A percentile compares a stretch with the other conserved stretches of the same genome.
Conservation (phyloP, 1,284 basidiomycete genomes). For the Ganoderma resinaceum region DNA sequence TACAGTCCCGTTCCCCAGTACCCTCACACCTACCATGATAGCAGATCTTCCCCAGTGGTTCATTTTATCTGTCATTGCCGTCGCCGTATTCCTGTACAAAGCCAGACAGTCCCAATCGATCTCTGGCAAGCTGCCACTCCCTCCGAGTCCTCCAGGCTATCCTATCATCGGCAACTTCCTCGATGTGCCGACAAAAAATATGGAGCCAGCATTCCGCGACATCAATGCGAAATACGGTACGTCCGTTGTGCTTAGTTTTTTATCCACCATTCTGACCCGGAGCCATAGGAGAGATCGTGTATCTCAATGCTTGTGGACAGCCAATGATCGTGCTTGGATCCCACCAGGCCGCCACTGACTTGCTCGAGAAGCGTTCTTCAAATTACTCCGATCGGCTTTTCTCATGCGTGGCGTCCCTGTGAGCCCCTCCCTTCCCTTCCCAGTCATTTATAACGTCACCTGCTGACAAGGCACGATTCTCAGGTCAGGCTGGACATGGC, state of each 20-base stretch:
- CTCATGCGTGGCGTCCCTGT: conserved; percentile 21
- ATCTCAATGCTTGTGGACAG: conserved; percentile 21
- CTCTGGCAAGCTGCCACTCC: conserved; percentile 1
- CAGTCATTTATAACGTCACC: not conserved
- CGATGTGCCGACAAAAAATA: conserved; percentile 11
- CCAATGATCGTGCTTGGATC: conserved; percentile 29
- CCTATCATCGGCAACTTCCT: conserved; percentile 17
- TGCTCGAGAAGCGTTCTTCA: conserved; percentile 50
- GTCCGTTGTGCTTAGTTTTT: not conserved
- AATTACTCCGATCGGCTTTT: conserved; percentile 28
- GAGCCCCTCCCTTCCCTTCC: not conserved
- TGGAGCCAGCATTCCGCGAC: conserved; percentile 5
- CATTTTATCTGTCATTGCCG: not conserved
- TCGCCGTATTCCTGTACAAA: not conserved
- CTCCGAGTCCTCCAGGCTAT: conserved; percentile 14
- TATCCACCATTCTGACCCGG: not conserved
- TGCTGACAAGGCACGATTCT: not conserved
- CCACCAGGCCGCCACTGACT: conserved; percentile 39
- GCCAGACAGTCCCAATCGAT: not conserved
- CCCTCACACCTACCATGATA: not conserved
- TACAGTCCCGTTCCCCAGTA: not conserved
- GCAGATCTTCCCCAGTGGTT: not conserved
- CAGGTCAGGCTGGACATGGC: conserved; percentile 10
- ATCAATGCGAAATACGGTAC: not conserved
- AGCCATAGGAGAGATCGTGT: conserved; percentile 20